Evolutionary conservation across 352 stramenopile species (phyloP), one percentile per base, ranked within the genome.

Genomic region (Phytopythium vexans): DNA sequence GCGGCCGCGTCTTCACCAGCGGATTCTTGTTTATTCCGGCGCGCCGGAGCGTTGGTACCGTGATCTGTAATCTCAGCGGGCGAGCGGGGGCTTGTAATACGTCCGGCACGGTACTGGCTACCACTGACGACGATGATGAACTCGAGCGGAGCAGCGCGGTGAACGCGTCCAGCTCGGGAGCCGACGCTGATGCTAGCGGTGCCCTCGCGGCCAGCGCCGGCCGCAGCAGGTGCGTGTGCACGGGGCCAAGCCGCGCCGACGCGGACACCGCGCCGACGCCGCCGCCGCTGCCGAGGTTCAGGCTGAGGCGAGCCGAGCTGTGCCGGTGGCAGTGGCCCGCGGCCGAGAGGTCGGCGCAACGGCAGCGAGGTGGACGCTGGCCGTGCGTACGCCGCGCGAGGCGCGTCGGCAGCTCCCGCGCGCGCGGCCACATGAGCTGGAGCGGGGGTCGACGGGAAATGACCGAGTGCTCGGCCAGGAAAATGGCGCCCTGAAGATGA

Each of bases 361-460:
- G 58, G 33, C 66, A 64, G 4, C 46, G 21, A 27, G 21, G 21
- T 2, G 21, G 21, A 27, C 64, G 59, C 37, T 65, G 69, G 51
- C 58, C 70, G 49, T 74, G 66, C 16, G 58, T 63, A 16, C 49
- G 53, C 8, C 36, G 45, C 49, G 62, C 56, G 16, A 66, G 61
- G n/a, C 66, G 62, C 52, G 62, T 61, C 27, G 62, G 66, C 42
- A 71, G 41, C 44, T 74, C 66, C 41, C 54, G 58, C 31, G 58
- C 70, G 10, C 66, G 58, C 16, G 62, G 51, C 62, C 66, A 71
- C 66, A 71, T 72, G 8, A 27, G 21, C 21, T 27, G 21, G 21
- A 27, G 21, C 21, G 21, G 21, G 21, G 21, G 21, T 27, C 21
- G 21, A 27, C 21, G 21, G 21, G 1, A 27, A 27, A 27, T 27